Base-by-base conservation (phyloP, 2,329 filamentous ascomycete species). In the Fusarium solani-melongenae region DNA sequence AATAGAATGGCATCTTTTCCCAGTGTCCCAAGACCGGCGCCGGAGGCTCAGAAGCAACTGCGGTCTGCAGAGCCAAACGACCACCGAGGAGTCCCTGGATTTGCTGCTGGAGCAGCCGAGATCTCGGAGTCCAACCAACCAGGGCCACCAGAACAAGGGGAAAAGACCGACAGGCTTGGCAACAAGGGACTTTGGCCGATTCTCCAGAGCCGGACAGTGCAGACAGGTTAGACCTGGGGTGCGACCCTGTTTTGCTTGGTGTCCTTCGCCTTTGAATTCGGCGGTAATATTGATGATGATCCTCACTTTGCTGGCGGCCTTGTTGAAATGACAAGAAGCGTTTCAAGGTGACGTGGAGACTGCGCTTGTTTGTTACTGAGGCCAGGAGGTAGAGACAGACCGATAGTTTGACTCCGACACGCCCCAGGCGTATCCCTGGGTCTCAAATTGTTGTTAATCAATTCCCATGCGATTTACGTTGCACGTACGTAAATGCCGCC, bases 101-200 rank as follows among this genome's bases (percentile, higher is more conserved):
- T 73, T 61, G 62, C 39, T 67, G 56, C 39, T 67, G 61, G 63
- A 63, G 62, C 65, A 66, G 61, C 62, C 64, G 67, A 77, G 71
- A 77, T 77, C 73, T 77, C 61, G 33, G 67, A 60, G 31, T 63
- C 39, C 53, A 63, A 59, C 68, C 74, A 69, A 59, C 63, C 55
- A 67, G 61, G 58, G 63, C 59, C 56, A 17, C 66, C 33, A 71
- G 56, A 66, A 29, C 66, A 77, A 46, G 73, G 74, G 74, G 41
- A 44, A 44, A 65, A 69, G 33, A 64, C 64, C 53, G 49, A 72
- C 49, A 64, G 69, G 59, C 75, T 77, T 77, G 75, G 75, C 75
- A 69, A 63, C 73, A 60, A 72, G 66, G 74, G 69, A 53, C 60
- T 66, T 66, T 31, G 33, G 57, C 51, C 39, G 62, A 46, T 56